Conservation (phyloP, 2,329 filamentous ascomycete genomes). For the Pezicula rhizophila region DNA sequence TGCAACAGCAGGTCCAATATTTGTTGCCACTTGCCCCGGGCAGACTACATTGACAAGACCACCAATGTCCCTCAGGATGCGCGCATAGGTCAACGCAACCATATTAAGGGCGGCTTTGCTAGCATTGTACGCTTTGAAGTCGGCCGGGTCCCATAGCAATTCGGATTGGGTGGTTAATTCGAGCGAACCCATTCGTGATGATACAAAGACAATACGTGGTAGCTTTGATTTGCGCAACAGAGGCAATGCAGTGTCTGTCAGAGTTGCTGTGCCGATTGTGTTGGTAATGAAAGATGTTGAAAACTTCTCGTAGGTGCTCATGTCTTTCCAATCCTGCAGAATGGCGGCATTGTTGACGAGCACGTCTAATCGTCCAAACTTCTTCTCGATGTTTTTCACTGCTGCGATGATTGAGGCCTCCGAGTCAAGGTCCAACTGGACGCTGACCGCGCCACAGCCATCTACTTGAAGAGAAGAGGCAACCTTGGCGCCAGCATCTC, state of each 20-base stretch:
- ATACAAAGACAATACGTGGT: conserved; percentile 23
- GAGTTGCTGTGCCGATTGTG: conserved; percentile 20
- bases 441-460: background rate
- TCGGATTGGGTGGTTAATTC: conserved; percentile 5
- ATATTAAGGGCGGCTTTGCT: conserved; percentile 26
- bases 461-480: conserved; percentile 22
- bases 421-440: conserved; percentile 9
- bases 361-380: conserved; percentile 11
- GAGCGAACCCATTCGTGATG: conserved; percentile 16
- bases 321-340: background rate
- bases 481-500: conserved; percentile 27
- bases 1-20: conserved; percentile 13
- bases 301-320: conserved; percentile 11
- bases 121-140: conserved; percentile 15
- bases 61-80: conserved; percentile 14
- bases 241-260: conserved; percentile 28
- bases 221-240: conserved; percentile 25
- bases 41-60: conserved; percentile 20
- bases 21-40: conserved; percentile 22
- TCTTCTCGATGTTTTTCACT: background rate
- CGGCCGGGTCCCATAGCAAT: conserved; percentile 7
- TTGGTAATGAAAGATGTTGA: conserved; percentile 23
- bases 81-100: conserved; percentile 23
- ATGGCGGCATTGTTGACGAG: conserved; percentile 17
- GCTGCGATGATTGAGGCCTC: conserved; percentile 10